Evolutionary conservation across 2,329 filamentous ascomycete species (phyloP).

Genomic region (Diplodia scrobiculata): DNA sequence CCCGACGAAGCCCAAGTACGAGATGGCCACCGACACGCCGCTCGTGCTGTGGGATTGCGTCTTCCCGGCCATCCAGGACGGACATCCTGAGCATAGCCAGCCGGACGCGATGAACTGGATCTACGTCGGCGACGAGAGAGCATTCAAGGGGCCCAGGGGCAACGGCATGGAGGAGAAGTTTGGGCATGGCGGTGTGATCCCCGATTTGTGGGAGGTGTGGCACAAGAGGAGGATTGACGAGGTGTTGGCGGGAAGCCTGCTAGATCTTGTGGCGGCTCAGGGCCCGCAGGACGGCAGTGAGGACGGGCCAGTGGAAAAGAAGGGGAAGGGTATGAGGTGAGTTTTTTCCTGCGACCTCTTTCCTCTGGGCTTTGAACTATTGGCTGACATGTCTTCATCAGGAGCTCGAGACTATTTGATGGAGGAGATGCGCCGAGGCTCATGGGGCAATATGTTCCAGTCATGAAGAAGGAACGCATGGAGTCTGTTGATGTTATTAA

Average conservation of each 20-base stretch:
- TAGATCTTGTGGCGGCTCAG: conserved; percentile 61
- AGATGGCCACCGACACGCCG: conserved; percentile 86
- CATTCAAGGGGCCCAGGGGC: conserved; percentile 49
- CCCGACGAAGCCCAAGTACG: conserved; percentile 79
- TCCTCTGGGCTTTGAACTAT: too few species aligned
- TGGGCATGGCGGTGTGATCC: conserved; percentile 42
- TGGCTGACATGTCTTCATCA: background rate
- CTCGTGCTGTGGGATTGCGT: conserved; percentile 96
- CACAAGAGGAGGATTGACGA: conserved; percentile 86
- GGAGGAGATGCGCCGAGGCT: conserved; percentile 58
- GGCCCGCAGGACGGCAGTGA: conserved; percentile 35
- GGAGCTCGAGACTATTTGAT: conserved; percentile 59
- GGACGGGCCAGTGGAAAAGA: conserved; percentile 24
- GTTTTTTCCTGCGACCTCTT: background rate
- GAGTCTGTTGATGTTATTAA: conserved; percentile 65
- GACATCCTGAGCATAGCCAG: conserved; percentile 42
- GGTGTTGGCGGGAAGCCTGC: conserved; percentile 71
- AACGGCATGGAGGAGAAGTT: conserved; percentile 40
- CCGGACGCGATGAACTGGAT: conserved; percentile 73
- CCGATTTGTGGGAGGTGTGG: conserved; percentile 79
- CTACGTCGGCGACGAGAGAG: conserved; percentile 69
- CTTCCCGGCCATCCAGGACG: conserved; percentile 62
- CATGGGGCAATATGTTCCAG: conserved; percentile 60
- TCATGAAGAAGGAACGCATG: conserved; percentile 59
- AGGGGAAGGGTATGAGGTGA: conserved; percentile 16